Conservation (phyloP, 495 filamentous ascomycete genomes). For the Penicillium verhagenii region DNA sequence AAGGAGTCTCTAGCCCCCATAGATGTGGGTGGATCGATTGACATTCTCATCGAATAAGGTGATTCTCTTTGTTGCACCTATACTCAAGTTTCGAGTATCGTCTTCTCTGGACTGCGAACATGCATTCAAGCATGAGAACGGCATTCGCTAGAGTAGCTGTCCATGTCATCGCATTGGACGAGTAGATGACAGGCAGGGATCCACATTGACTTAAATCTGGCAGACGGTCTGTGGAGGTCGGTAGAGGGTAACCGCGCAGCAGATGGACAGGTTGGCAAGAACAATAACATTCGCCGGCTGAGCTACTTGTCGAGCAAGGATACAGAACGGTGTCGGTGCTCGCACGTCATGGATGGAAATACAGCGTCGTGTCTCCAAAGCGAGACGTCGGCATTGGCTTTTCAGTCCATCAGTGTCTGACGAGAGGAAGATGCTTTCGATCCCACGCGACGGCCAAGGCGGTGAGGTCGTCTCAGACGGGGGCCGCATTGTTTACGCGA, state of each 20-base stretch:
- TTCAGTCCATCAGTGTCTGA: background rate
- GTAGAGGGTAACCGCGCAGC: too few species aligned
- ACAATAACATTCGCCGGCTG: background rate
- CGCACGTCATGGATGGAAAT: background rate
- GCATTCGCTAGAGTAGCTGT: background rate
- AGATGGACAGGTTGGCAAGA: too few species aligned
- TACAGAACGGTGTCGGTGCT: background rate
- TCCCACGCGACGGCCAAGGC: background rate
- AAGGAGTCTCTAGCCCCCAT: background rate
- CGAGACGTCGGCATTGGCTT: background rate
- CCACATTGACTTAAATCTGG: too few species aligned
- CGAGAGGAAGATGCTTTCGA: background rate
- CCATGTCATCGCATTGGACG: background rate
- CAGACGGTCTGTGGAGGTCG: too few species aligned
- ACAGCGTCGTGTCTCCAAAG: background rate
- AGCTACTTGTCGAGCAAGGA: background rate
- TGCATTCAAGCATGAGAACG: background rate
- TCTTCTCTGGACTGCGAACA: background rate
- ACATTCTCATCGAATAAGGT: background rate
- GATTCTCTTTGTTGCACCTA: background rate
- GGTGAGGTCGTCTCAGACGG: background rate
- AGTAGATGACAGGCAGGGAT: background rate
- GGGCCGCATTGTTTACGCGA: too few species aligned
- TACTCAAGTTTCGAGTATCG: background rate
- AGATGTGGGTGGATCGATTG: background rate